phyloP scores from a whole-genome alignment of 1,284 basidiomycete species.

The Ceratobasidium sp. region DNA sequence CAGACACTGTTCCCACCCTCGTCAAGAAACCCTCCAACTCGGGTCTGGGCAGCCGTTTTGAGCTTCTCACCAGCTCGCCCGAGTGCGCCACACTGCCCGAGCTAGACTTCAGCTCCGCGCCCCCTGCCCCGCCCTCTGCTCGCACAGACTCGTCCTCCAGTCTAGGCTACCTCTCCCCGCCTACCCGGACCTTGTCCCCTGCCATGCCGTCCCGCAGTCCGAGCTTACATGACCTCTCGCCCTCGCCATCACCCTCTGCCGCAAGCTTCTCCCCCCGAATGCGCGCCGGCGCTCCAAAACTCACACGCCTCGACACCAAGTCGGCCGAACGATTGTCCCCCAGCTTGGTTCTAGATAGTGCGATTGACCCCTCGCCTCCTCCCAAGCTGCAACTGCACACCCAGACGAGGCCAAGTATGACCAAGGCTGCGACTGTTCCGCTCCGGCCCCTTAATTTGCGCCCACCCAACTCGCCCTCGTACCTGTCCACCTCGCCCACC shows the following conservation, averaged over 20 bases:
- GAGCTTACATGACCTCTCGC: slow-evolving; percentile 62
- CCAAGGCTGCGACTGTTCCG: slow-evolving; percentile 57
- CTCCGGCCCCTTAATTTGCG: slow-evolving; percentile 70
- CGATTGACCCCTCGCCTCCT: slow-evolving; percentile 69
- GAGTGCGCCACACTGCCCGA: slow-evolving; percentile 29
- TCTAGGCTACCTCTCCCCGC: slow-evolving; percentile 60
- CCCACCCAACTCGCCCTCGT: slow-evolving; percentile 69
- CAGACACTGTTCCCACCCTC: slow-evolving; percentile 6
- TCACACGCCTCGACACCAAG: slow-evolving; percentile 70
- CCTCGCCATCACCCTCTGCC: slow-evolving; percentile 71
- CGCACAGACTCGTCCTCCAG: slow-evolving; percentile 23
- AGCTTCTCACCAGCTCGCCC: slow-evolving; percentile 40
- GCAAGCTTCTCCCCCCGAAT: slow-evolving; percentile 31
- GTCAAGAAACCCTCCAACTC: slow-evolving; percentile 21
- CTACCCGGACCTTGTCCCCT: slow-evolving; percentile 61
- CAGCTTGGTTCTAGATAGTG: slow-evolving; percentile 68
- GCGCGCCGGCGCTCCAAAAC: slow-evolving; percentile 62
- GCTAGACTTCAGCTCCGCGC: slow-evolving; percentile 9
- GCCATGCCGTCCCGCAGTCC: slow-evolving; percentile 58
- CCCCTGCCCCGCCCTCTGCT: background rate
- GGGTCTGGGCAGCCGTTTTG: slow-evolving; percentile 2
- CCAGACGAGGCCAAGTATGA: slow-evolving; percentile 30
- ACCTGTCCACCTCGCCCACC: slow-evolving; percentile 63
- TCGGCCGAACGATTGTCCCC: slow-evolving; percentile 67
- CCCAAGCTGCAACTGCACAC: slow-evolving; percentile 44